Base-by-base conservation (phyloP, 148 eudicot species). In the Bassia scoparia region DNA sequence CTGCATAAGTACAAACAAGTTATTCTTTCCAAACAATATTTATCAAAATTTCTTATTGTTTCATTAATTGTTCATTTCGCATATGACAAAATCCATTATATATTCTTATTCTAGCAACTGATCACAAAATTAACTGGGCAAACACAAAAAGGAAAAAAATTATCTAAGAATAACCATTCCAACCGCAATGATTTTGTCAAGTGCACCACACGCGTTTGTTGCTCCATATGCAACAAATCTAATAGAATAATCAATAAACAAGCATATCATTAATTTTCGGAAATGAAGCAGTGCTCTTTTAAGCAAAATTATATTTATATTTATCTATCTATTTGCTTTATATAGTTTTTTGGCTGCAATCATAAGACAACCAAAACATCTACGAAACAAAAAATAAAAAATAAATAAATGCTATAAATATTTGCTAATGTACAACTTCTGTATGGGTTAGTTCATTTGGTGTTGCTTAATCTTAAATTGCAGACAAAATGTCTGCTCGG, bases 141-240 rank as follows among this genome's bases (percentile, higher is more conserved):
- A 44, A 72, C 7, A 66, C 18, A 74, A 0, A 59, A 37, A 14
- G 21, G n/a, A 48, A 8, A 18, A 20, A 50, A 24, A 16, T 30
- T 68, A 72, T 3, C 16, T 20, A 53, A 31, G n/a, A 27, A 74
- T 41, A 54, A 72, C 52, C 37, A 44, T 12, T 73, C 59, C 67
- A 82, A 81, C 97, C 97, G 98, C 63, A 94, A 77, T 69, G 98
- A 94, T 69, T 94, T 94, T 27, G 98, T 91, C 61, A 94, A 77
- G 85, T 94, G 98, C 79, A 94, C 97, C 77, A 91, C 98, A 79
- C 98, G 71, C 98, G 93, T 79, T 94, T 94, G 29, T 94, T 71
- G 97, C 98, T 75, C 98, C 98, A 77, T 94, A 94, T 68, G 98
- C 98, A 70, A 97, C 98, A 89, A 94, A 94, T 82, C 98, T 94